Base-by-base conservation (phyloP, 139 green algal genomes). In the Asterochloris sp. region DNA sequence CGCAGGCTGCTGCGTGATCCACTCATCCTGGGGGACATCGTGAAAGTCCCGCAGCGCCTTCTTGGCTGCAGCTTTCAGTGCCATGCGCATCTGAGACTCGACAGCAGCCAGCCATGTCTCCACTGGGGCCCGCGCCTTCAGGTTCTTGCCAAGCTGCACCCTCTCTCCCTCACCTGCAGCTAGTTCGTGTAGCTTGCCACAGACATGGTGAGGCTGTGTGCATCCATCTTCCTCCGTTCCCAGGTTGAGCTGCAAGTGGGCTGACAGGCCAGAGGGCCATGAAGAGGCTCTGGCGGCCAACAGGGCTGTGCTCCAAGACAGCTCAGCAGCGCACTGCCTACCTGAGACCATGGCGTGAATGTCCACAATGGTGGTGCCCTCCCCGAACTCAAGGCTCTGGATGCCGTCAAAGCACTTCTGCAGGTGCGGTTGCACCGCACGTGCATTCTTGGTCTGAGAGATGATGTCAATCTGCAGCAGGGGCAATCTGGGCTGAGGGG, bases 361-460 rank as follows among this genome's bases (percentile, higher is more conserved):
- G 75, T 95, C 91, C 38, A 92, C 92, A 78, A 77, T 90, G 76
- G 92, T 91, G 28, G 90, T 90, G 79, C 96, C 92, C 17, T 94
- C 89, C 17, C 92, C 93, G 86, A 97, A 96, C 83, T 97, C 91
- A 1, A 98, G 90, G 15, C 86, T 83, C 10, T 87, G 83, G 78
- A 97, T 98, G 80, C 93, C 93, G 75, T 98, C 94, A 84, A 98
- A 98, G 90, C 93, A 97, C 86, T 96, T 96, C 78, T 88, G 90
- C 88, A 97, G 94, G 91, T 98, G 93, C 66, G 92, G 93, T 86
- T 97, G 94, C 69, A 97, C 94, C 10, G 94, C 93, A 82, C 94
- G 90, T 27, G 62, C 67, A 13, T 47, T 81, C 77, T 81, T 81
- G 62, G 61, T 81, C 80, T 91, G 84, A 61, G 86, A 76, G 17